Base-by-base conservation (phyloP, 75 land plant genomes). In the Isoetes taiwanensis region DNA sequence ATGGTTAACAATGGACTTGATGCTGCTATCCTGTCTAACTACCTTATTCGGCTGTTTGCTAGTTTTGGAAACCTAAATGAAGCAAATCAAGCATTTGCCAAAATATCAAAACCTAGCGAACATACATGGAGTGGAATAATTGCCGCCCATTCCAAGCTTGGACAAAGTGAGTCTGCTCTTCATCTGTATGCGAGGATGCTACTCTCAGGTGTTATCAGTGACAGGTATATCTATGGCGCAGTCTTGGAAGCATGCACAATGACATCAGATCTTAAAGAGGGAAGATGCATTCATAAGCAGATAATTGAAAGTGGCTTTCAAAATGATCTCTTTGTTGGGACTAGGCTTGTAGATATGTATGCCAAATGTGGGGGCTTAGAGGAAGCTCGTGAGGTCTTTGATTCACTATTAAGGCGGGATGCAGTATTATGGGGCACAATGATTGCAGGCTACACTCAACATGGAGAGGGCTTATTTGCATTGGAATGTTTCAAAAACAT, bases 91-190 rank as follows among this genome's bases (percentile, higher is more conserved):
- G n/a, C 57, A 9, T 74, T 74, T 46, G 28, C 29, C 42, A 23
- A 21, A 29, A 68, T 74, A 54, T 52, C 64, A 1, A 0, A 10
- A 16, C 58, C 53, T 0, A 70, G 64, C 48, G 33, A 63, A 0
- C 67, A 68, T 39, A 19, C 50, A 5, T 46, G 50, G 50, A 46
- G 25, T n/a, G 21, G 50, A 23, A 46, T 46, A 19, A 46, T 46
- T 23, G 6, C 50, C 6, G 50, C 12, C 50, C 16, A 46, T n/a
- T 16, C 16, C n/a, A 5, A 46, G 19, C 50, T 5, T 23, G 12
- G 16, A 5, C 8, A 46, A 46, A 19, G 16, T 6, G 19, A 46
- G 50, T 6, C 6, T 6, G 50, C 16, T 6, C 5, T 46, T n/a
- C 12, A 6, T 5, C 5, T n/a, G 5, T 46, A 19, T 23, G 21